These are phyloP conservation scores for Dichotomopilus funicola DNA, from an alignment of 2,329 filamentous ascomycete genomes.

Conservation along the genomic window DNA sequence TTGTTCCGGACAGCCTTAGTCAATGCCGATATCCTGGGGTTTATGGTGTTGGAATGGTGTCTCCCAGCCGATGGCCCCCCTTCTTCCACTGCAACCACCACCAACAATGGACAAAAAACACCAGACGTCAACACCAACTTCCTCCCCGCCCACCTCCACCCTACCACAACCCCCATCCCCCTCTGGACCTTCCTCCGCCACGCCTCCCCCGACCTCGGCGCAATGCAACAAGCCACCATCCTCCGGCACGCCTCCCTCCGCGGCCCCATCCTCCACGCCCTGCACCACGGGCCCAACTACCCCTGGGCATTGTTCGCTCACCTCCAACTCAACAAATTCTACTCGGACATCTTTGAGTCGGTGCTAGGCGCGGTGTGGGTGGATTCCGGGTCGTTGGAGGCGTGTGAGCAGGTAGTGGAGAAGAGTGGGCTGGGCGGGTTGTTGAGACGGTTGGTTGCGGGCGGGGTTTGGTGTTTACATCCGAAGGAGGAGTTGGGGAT, in stretches of 20 bases:
- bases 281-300: constrained; percentile 50
- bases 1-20: constrained; percentile 67
- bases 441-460: constrained; percentile 54
- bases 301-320: constrained; percentile 70
- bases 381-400: constrained; percentile 59
- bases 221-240: constrained; percentile 38
- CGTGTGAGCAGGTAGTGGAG: constrained; percentile 55
- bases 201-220: constrained; percentile 40
- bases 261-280: constrained; percentile 40
- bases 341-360: constrained; percentile 77
- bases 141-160: constrained; percentile 17
- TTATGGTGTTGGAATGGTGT: constrained; percentile 58
- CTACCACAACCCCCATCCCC: constrained; percentile 28
- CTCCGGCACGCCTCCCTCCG: constrained; percentile 44
- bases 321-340: constrained; percentile 66
- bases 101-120: neutral
- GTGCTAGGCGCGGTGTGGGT: constrained; percentile 78
- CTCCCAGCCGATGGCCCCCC: constrained; percentile 15
- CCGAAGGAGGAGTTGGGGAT: constrained; percentile 64
- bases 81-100: neutral
- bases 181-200: constrained; percentile 69
- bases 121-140: neutral
- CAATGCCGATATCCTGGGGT: constrained; percentile 75
- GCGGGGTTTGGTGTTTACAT: constrained; percentile 51
- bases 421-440: constrained; percentile 59